A percentile compares a stretch with the other conserved stretches of the same genome.
Evolutionary conservation across 345 rosid species (phyloP).

Genomic region (Cardiospermum halicacabum): DNA sequence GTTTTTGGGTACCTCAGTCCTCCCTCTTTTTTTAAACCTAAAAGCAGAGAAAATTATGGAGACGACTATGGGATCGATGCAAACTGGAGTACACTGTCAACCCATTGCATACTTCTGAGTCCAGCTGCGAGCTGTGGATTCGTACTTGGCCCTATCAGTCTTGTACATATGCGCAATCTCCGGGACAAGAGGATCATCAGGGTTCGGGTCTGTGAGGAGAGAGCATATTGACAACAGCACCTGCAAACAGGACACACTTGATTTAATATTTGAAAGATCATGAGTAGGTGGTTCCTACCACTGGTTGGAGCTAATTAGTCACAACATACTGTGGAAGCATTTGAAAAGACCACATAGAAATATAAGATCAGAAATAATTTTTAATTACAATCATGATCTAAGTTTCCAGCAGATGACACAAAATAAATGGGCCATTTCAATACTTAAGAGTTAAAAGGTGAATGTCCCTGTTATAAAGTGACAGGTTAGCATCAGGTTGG

Average conservation of each 20-base stretch:
- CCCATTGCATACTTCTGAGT: constrained; percentile 18
- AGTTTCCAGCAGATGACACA: neutral
- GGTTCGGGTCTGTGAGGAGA: constrained; percentile 14
- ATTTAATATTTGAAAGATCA: neutral
- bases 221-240: constrained; percentile 16
- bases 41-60: neutral
- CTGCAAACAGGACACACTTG: neutral
- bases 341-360: neutral
- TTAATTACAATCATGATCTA: neutral
- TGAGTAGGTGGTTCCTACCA: neutral
- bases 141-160: constrained; percentile 15
- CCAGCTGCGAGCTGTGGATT: constrained; percentile 19
- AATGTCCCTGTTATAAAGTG: too few relatives aligned
- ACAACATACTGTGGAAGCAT: neutral
- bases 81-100: neutral
- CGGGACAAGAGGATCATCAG: constrained; percentile 15
- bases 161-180: constrained; percentile 19
- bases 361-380: neutral
- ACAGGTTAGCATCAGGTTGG: neutral
- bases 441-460: too few relatives aligned
- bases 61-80: neutral
- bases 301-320: neutral
- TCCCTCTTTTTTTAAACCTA: neutral
- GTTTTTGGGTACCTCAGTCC: neutral
- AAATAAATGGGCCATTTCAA: too few relatives aligned